phyloP scores from a whole-genome alignment of 768 basidiomycete species.

The Hydnomerulius pinastri region DNA sequence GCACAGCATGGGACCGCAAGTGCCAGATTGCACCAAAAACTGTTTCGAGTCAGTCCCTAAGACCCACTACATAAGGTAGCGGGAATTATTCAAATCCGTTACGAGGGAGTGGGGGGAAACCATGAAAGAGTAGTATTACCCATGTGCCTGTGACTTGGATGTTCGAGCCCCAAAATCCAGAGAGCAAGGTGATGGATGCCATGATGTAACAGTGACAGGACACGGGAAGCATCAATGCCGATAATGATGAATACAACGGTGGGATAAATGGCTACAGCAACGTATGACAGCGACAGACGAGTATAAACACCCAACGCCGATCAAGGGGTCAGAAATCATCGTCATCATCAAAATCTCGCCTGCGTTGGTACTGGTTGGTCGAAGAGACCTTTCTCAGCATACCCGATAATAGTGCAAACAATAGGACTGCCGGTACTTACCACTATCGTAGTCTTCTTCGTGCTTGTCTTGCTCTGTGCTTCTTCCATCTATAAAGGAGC shows the following conservation, averaged over 20 bases:
- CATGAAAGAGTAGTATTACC: too few relatives aligned
- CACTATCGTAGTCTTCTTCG: slow-evolving; percentile 62
- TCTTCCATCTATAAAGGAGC: slow-evolving; percentile 50
- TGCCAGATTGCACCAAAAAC: too few relatives aligned
- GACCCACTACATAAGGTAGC: too few relatives aligned
- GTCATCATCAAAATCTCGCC: slow-evolving; percentile 68
- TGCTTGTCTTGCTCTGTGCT: slow-evolving; percentile 46
- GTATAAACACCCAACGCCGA: not conserved
- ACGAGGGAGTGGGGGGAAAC: too few relatives aligned
- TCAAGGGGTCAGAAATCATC: slow-evolving; percentile 45
- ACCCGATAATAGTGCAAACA: too few relatives aligned
- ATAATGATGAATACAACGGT: slow-evolving; percentile 1
- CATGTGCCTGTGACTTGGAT: too few relatives aligned
- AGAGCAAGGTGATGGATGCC: not conserved
- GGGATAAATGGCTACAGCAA: not conserved
- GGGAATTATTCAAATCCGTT: too few relatives aligned
- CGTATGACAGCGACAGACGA: not conserved
- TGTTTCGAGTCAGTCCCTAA: too few relatives aligned
- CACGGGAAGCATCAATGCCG: too few relatives aligned
- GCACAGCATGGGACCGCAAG: too few relatives aligned
- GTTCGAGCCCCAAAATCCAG: not conserved
- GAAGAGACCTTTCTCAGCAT: slow-evolving; percentile 7
- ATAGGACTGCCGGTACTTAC: slow-evolving; percentile 33
- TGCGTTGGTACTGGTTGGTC: slow-evolving; percentile 56
- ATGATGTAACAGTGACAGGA: too few relatives aligned